Evolutionary conservation across 2,329 filamentous ascomycete genomes (phyloP), one percentile per base, ranked within the genome.

Genomic region (Chrysoporthe puriensis): DNA sequence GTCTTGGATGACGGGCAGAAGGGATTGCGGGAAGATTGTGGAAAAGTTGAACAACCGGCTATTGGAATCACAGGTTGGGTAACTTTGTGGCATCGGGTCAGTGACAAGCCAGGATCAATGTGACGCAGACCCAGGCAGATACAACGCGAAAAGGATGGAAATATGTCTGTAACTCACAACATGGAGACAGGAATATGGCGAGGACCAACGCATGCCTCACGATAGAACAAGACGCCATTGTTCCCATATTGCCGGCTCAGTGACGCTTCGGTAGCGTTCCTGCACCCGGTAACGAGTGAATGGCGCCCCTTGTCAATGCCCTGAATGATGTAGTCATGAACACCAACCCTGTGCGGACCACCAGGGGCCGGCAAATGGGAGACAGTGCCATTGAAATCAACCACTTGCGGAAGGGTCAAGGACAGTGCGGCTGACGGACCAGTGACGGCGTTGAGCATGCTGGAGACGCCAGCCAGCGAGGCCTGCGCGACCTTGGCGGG

Each of bases 31-130:
- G 46, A 70, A 70, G 40, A 70, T 59, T 3, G 58, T 58, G 14
- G 62, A 58, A 58, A 54, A 58, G 32, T 42, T 42, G 11, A 3
- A 5, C 32, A n/a, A 3, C 46, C 16, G 26, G n/a, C 34, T 46
- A 32, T 46, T n/a, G 21, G 18, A n/a, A 13, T 3, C 44, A 36
- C 68, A 70, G n/a, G 66, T 48, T 36, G 68, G 68, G 26, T 70
- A 68, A 52, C 68, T 69, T 63, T 16, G 36, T 9, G 36, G 61
- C 2, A 63, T 21, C 4, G 21, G 14, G 34, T 69, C 40, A 69
- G 68, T 26, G 18, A 62, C 18, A 16, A n/a, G 13, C n/a, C n/a
- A 42, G 57, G 26, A 11, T 26, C 9, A 26, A 26, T 16, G 2
- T 50, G 46, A 13, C n/a, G 7, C 46, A 21, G 14, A 5, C 46